phyloP scores from a whole-genome alignment of 2,329 filamentous ascomycete genomes.

The Fusarium sp. region DNA sequence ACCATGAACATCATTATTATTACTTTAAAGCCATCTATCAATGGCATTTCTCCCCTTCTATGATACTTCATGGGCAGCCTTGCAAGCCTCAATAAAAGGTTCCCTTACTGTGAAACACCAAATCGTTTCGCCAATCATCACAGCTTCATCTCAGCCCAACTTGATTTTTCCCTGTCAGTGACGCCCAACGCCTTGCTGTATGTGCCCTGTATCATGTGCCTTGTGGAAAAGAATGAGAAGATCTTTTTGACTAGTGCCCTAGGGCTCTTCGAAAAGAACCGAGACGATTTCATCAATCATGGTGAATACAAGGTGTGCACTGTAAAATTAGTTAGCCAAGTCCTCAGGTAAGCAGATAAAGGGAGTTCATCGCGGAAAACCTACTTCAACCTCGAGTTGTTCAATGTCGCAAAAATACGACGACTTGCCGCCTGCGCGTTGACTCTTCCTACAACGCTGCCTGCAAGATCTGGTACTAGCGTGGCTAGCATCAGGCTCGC shows the following conservation, averaged over 20 bases:
- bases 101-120: slow-evolving; percentile 19
- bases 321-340: slow-evolving; percentile 51
- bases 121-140: slow-evolving; percentile 32
- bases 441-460: slow-evolving; percentile 90
- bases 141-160: slow-evolving; percentile 32
- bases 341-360: background rate
- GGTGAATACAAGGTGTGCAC: slow-evolving; percentile 78
- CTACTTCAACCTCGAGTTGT: slow-evolving; percentile 91
- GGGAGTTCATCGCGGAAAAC: slow-evolving; percentile 54
- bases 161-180: slow-evolving; percentile 36
- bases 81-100: background rate
- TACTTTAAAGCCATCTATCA: slow-evolving; percentile 25
- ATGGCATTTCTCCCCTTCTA: slow-evolving; percentile 9
- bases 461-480: slow-evolving; percentile 90
- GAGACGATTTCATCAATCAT: slow-evolving; percentile 79
- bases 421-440: slow-evolving; percentile 94
- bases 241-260: slow-evolving; percentile 17
- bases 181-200: slow-evolving; percentile 47
- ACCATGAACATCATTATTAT: slow-evolving; percentile 31
- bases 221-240: slow-evolving; percentile 23
- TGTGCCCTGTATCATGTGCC: slow-evolving; percentile 38
- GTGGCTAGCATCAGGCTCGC: slow-evolving; percentile 91
- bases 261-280: slow-evolving; percentile 71
- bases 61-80: slow-evolving; percentile 3
- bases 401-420: slow-evolving; percentile 90